Base-by-base conservation (phyloP, 169 alveolate genomes). In the Cryptosporidium canis region DNA sequence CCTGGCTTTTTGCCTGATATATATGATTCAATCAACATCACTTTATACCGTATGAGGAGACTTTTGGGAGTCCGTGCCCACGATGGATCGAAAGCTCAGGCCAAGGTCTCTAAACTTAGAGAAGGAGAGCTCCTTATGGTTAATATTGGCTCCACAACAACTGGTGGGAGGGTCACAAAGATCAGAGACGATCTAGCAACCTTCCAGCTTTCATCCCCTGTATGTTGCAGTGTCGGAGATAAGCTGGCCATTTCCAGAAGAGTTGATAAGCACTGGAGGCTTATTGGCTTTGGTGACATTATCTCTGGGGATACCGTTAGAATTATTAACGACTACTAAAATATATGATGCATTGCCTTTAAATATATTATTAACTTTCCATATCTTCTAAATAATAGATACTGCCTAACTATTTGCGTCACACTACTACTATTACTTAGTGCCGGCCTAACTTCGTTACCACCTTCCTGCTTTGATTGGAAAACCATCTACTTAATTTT, bases 271-370 rank as follows among this genome's bases (percentile, higher is more conserved):
- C 98, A 97, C 92, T 98, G 99, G 98, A 94, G 99, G 83, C 95
- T 97, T 27, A 97, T 97, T 91, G 99, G 99, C 27, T 97, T 99
- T 98, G 99, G 99, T 33, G 97, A 94, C 85, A 96, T 97, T 39
- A 58, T 77, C 8, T 77, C 87, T 1, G 87, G 87, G 1, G 72
- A 35, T n/a, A 77, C 87, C 8, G 87, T 77, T 7, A 35, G 72
- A 44, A 16, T 35, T 35, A 77, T 77, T 18, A 61, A 77, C 29
- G 87, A 61, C 47, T 77, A 61, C 64, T 77, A 61, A 35, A 24
- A 51, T 51, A 51, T 51, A 51, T 21, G 63, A 33, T 33, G 63
- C 63, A 27, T 21, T 8, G 24, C 8, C 24, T 47, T 51, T 51
- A 14, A 51, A 51, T 51, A 51, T 51, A 51, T 51, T 51, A 51